phyloP scores from a whole-genome alignment of 306 rosid genomes.

The Carpinus viminea region DNA sequence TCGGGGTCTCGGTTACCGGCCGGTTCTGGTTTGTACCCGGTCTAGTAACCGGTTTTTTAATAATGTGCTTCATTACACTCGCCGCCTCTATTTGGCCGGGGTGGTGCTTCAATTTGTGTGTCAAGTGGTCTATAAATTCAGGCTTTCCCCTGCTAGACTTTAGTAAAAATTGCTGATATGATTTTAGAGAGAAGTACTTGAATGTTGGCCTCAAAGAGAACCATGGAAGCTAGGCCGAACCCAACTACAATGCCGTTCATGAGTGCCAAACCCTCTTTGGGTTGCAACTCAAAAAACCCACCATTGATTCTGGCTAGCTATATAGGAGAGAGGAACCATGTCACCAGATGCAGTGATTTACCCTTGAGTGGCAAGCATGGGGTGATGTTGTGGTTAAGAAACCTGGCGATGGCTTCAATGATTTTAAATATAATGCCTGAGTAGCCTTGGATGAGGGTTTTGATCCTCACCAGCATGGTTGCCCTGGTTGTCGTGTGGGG shows the following conservation, averaged over 20 bases:
- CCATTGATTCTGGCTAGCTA: slow-evolving; percentile 66
- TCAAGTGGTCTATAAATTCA: slow-evolving; percentile 82
- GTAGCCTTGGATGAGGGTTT: slow-evolving; percentile 90
- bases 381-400: slow-evolving; percentile 68
- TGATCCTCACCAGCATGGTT: slow-evolving; percentile 88
- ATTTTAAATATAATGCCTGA: slow-evolving; percentile 85
- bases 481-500: slow-evolving; percentile 82
- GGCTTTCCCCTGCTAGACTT: slow-evolving; percentile 94
- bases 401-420: slow-evolving; percentile 73
- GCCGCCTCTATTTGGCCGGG: slow-evolving; percentile 99
- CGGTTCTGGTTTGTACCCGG: too few species aligned
- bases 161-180: slow-evolving; percentile 75
- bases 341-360: slow-evolving; percentile 81
- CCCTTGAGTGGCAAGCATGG: slow-evolving; percentile 87
- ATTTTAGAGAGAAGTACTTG: slow-evolving; percentile 58
- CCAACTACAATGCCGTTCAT: slow-evolving; percentile 96
- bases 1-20: too few species aligned
- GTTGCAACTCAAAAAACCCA: slow-evolving; percentile 83
- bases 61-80: slow-evolving; percentile 91
- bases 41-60: too few species aligned
- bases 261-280: slow-evolving; percentile 85
- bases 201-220: slow-evolving; percentile 75
- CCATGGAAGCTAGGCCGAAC: slow-evolving; percentile 80
- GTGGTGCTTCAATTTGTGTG: slow-evolving; percentile 84
- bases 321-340: slow-evolving; percentile 81